These are phyloP conservation scores for Centella asiatica DNA, from an alignment of 129 eudicot species.

Conservation along the genomic window DNA sequence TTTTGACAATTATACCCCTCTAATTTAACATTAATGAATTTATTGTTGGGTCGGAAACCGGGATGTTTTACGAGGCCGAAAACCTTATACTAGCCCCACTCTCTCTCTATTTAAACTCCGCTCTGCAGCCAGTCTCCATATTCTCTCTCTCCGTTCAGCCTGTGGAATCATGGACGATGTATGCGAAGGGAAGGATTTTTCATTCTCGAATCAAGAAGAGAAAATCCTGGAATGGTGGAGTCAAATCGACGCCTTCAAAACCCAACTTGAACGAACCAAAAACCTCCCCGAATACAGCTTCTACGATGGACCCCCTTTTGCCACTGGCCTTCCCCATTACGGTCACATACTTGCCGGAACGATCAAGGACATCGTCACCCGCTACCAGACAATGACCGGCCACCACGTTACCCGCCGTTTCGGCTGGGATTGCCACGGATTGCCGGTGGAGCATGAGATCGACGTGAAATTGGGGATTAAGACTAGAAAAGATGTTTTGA, in stretches of 20 bases:
- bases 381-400: constrained; percentile 82
- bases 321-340: constrained; percentile 90
- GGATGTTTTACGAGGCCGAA: no score
- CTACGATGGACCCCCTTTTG: constrained; percentile 90
- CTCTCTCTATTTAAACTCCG: no score
- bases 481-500: constrained; percentile 51
- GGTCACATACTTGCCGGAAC: constrained; percentile 91
- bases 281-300: constrained; percentile 66
- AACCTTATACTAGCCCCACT: no score
- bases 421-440: constrained; percentile 94
- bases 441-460: constrained; percentile 81
- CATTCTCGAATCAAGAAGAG: constrained; percentile 62
- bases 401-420: constrained; percentile 87
- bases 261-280: constrained; percentile 55
- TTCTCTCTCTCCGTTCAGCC: no score
- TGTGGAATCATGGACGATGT: constrained; percentile 62
- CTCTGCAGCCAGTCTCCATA: no score
- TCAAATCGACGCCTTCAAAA: constrained; percentile 51
- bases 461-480: constrained; percentile 55
- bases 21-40: no score
- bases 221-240: constrained; percentile 52
- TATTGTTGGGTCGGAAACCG: no score
- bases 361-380: constrained; percentile 78
- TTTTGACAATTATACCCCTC: no score
- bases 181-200: constrained; percentile 63